Percentiles rank a stretch among this genome's conserved stretches.
Evolutionary conservation across 768 basidiomycete genomes (phyloP).

Genomic region (Cystobasidiopsis lactophilus): DNA sequence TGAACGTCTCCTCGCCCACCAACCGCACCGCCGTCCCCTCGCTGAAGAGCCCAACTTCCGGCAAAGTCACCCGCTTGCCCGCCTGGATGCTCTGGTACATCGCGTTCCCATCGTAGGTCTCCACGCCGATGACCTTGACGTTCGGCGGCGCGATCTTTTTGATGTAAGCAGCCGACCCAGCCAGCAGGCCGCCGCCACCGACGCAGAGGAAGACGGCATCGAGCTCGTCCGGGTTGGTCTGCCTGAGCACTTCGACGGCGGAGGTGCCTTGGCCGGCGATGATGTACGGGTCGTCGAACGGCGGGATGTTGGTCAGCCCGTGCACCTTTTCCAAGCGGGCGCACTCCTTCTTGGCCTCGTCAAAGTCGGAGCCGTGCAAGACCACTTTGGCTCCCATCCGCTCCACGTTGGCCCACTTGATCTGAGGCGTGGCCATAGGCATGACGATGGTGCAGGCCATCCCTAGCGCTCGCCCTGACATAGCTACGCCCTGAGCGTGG

Average conservation of each 20-base stretch:
- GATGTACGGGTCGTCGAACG: slow-evolving; percentile 89
- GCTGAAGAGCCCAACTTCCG: slow-evolving; percentile 85
- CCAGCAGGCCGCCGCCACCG: slow-evolving; percentile 77
- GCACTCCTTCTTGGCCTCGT: slow-evolving; percentile 88
- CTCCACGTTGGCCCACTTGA: slow-evolving; percentile 90
- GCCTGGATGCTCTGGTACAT: slow-evolving; percentile 62
- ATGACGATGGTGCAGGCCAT: slow-evolving; percentile 98
- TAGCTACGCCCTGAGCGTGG: slow-evolving; percentile 93
- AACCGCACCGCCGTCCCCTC: slow-evolving; percentile 94
- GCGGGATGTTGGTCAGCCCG: slow-evolving; percentile 74
- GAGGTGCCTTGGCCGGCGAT: slow-evolving; percentile 94
- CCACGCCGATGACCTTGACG: slow-evolving; percentile 67
- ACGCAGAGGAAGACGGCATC: slow-evolving; percentile 76
- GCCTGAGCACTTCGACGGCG: slow-evolving; percentile 85
- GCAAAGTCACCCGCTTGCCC: slow-evolving; percentile 59
- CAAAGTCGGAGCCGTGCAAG: slow-evolving; percentile 75
- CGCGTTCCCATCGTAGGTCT: slow-evolving; percentile 85
- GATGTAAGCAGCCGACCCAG: slow-evolving; percentile 80
- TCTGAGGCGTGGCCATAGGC: slow-evolving; percentile 81
- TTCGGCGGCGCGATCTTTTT: slow-evolving; percentile 72
- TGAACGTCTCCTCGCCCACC: slow-evolving; percentile 84
- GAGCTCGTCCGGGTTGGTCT: slow-evolving; percentile 40
- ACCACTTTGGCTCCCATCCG: slow-evolving; percentile 87
- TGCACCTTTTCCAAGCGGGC: slow-evolving; percentile 53
- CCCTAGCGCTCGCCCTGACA: slow-evolving; percentile 65